Base-by-base conservation (phyloP, 208 protist species). In the Leishmania martiniquensis region DNA sequence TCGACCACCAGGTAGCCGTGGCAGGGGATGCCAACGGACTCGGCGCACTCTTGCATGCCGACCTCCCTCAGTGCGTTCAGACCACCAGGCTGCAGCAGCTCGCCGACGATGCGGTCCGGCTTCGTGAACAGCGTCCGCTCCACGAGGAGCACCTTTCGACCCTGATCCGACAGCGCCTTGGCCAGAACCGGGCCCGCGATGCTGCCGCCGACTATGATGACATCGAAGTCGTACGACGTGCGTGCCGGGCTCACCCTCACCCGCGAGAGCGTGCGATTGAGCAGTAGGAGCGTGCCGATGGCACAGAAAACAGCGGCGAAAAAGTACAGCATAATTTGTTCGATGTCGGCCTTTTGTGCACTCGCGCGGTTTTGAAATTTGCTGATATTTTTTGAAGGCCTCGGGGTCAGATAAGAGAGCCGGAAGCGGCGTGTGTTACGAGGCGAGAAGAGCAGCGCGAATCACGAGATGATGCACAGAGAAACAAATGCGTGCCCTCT, bases 81-180 rank as follows among this genome's bases (percentile, higher is more conserved):
- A 69, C 98, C 98, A 67, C 97, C 97, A 13, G 98, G 98, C 86
- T 99, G 98, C 66, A 99, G 90, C 25, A 99, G 90, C 84, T 99
- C 98, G 52, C 98, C 98, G 39, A 99, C 91, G 76, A 99, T 98
- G 75, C 96, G 92, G 81, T 99, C 93, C 12, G 98, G 97, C 65
- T 95, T 92, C 29, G 82, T 93, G 82, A 95, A 97, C 37, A 98
- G 84, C 49, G 91, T 85, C 59, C 96, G 90, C 80, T 99, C 97
- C 20, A 99, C 75, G 59, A 98, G 69, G 22, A 98, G 74, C 25
- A 99, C 95, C 76, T 88, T 88, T 69, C 91, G 87, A 77, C 96
- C 95, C 78, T 97, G 87, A 66, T 87, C 86, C 3, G 92, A 95
- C 34, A 98, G 87, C 20, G 87, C 89, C 84, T 97, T 95, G 32